Base-by-base conservation (phyloP, 208 protist species). In the Trypanosoma brucei region DNA sequence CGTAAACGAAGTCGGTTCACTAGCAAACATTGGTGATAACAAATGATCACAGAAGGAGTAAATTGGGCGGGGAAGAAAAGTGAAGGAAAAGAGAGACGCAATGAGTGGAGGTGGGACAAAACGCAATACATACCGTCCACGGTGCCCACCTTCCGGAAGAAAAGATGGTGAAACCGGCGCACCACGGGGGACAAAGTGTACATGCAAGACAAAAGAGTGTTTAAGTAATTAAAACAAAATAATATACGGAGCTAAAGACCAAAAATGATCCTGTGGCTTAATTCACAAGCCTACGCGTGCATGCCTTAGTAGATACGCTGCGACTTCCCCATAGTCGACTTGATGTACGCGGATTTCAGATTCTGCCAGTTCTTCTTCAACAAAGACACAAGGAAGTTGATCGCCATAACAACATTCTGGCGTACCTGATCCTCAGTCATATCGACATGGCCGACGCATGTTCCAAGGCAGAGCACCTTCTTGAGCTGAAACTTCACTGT, bases 321-420 rank as follows among this genome's bases (percentile, higher is more conserved):
- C 48, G 97, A 83, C 72, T 89, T 91, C 76, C 98, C 98, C 98
- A 99, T 99, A 45, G 99, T 98, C 52, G 90, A 92, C 93, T 99
- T 99, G 82, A 99, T 96, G 95, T 99, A 95, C 50, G 99, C 81
- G 35, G 88, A 95, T 80, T 98, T 98, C 60, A 99, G 86, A 89
- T 99, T 99, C 91, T 99, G 98, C 99, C 98, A 99, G 76, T 98
- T 97, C 97, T 99, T 99, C 97, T 99, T 99, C 54, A 99, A 93
- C 39, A 99, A 93, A 34, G 98, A 99, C 52, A 99, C 96, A 38
- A 99, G 87, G 90, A 99, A 99, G 95, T 99, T 99, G 72, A 99
- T 78, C 52, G 98, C 79, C 73, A 98, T 86, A 58, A 86, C 86
- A 60, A 98, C 79, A 94, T 99, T 99, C 77, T 85, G 77, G 57